These are phyloP conservation scores for Suhomyces canberraensis DNA, from an alignment of 805 yeast genomes.

Conservation along the genomic window DNA sequence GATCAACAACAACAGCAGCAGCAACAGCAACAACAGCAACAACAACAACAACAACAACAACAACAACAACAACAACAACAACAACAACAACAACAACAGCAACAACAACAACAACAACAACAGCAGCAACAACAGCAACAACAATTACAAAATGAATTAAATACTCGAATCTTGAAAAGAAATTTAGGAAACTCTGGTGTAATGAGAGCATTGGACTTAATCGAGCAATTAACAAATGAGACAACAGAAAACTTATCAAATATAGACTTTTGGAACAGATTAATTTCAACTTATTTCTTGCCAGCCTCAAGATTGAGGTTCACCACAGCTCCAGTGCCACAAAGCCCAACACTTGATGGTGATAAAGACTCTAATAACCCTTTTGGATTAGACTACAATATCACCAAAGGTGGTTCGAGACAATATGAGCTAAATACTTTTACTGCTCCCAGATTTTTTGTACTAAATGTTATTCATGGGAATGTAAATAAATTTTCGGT, in stretches of 20 bases:
- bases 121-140: slow-evolving; percentile 9
- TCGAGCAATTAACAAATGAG: slow-evolving; percentile 38
- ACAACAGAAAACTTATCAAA: slow-evolving; percentile 24
- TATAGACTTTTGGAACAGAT: slow-evolving; percentile 36
- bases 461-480: slow-evolving; percentile 49
- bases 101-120: slow-evolving; percentile 1
- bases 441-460: slow-evolving; percentile 63
- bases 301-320: slow-evolving; percentile 30
- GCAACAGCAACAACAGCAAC: not conserved
- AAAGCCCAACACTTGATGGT: slow-evolving; percentile 6
- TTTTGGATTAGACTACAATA: slow-evolving; percentile 5
- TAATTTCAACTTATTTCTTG: slow-evolving; percentile 30
- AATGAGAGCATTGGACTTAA: slow-evolving; percentile 35
- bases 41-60: not conserved
- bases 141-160: slow-evolving; percentile 24
- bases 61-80: too few species aligned
- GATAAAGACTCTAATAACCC: slow-evolving; percentile 4
- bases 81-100: not conserved
- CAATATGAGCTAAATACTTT: slow-evolving; percentile 64
- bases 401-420: slow-evolving; percentile 11
- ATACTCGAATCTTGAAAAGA: slow-evolving; percentile 34
- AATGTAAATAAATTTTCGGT: slow-evolving; percentile 25
- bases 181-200: slow-evolving; percentile 43
- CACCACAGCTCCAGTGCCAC: slow-evolving; percentile 19
- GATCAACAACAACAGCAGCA: too few species aligned